Percentiles rank a stretch among this genome's conserved stretches.
These are phyloP conservation scores for Chlorella sp. DNA, from an alignment of 139 green algal genomes.

Conservation along the genomic window DNA sequence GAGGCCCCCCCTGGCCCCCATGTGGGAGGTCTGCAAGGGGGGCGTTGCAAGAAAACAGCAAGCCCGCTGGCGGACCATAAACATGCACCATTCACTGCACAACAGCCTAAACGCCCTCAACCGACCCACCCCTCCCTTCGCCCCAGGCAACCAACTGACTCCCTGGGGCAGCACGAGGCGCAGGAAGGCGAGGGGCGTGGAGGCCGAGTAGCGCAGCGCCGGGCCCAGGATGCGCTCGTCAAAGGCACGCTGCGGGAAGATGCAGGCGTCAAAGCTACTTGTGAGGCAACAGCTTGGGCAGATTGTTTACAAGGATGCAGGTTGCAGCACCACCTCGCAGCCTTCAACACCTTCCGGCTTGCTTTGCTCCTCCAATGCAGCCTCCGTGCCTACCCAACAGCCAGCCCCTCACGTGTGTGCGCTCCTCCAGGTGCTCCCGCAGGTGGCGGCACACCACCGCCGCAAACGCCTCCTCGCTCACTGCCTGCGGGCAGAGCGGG, in stretches of 20 bases:
- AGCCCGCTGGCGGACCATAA: not conserved
- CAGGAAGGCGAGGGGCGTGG: slow-evolving; percentile 65
- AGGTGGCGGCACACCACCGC: slow-evolving; percentile 56
- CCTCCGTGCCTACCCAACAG: too few species aligned
- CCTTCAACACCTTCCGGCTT: too few species aligned
- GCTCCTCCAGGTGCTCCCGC: slow-evolving; percentile 16
- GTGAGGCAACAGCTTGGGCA: too few species aligned
- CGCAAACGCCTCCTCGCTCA: slow-evolving; percentile 61
- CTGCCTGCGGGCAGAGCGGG: slow-evolving; percentile 8
- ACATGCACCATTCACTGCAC: not conserved
- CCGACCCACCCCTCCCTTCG: not conserved
- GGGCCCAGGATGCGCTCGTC: slow-evolving; percentile 50
- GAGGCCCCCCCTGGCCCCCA: not conserved
- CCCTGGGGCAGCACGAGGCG: slow-evolving; percentile 46
- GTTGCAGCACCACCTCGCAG: too few species aligned
- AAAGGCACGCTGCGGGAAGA: slow-evolving; percentile 32
- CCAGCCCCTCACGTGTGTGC: too few species aligned
- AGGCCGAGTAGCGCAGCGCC: slow-evolving; percentile 52
- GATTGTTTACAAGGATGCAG: too few species aligned
- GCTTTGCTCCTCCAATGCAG: too few species aligned
- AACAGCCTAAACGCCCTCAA: not conserved
- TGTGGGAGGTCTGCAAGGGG: not conserved
- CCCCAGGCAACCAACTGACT: not conserved
- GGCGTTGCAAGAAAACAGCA: not conserved
- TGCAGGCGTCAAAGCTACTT: too few species aligned